A percentile compares a stretch with the other conserved stretches of the same genome.
Conservation (phyloP, 441 rosid genomes). For the Codiaeum variegatum region DNA sequence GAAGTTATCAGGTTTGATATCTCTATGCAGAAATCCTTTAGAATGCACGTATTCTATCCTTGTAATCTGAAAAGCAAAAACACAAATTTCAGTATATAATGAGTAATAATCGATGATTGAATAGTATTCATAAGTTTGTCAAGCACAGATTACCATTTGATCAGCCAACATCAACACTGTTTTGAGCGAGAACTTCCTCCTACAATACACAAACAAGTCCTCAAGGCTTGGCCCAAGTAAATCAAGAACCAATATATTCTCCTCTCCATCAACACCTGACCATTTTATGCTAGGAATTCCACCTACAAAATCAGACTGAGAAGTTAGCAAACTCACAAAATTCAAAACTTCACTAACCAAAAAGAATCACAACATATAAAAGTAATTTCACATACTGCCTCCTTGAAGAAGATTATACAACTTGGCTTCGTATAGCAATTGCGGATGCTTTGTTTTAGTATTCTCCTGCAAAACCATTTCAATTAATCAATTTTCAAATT, state of each 20-base stretch:
- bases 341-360: background rate
- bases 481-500: slow-evolving; percentile 14
- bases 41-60: slow-evolving; percentile 87
- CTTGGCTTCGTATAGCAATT: slow-evolving; percentile 71
- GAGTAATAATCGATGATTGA: background rate
- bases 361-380: background rate
- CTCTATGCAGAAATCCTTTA: slow-evolving; percentile 87
- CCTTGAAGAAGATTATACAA: slow-evolving; percentile 76
- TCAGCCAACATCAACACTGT: slow-evolving; percentile 64
- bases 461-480: slow-evolving; percentile 47
- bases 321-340: background rate
- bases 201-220: slow-evolving; percentile 57
- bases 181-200: slow-evolving; percentile 57
- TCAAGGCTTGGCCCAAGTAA: slow-evolving; percentile 65
- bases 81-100: background rate
- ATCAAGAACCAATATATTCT: slow-evolving; percentile 48
- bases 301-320: slow-evolving; percentile 24
- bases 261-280: slow-evolving; percentile 55
- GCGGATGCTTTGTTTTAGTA: slow-evolving; percentile 72
- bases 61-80: slow-evolving; percentile 44
- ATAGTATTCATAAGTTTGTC: background rate
- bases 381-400: slow-evolving; percentile 42
- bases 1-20: slow-evolving; percentile 92
- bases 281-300: slow-evolving; percentile 53
- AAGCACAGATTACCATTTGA: slow-evolving; percentile 41